Evolutionary conservation across 2,329 filamentous ascomycete species (phyloP).

Genomic region (Chaetomiaceae sp.): DNA sequence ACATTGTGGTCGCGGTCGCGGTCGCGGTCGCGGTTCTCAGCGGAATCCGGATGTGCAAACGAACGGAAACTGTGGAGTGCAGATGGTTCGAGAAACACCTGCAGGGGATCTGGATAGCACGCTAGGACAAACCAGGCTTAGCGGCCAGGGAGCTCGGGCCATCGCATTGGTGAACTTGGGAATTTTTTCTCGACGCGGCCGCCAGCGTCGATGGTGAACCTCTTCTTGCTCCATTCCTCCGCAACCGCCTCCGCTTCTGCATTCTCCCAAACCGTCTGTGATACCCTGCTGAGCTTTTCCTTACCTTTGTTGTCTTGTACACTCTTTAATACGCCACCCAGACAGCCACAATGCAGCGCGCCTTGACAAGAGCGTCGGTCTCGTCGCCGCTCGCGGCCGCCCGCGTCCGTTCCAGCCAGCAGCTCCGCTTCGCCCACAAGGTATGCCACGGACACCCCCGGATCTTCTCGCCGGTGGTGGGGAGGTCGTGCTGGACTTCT

Average conservation of each 20-base stretch:
- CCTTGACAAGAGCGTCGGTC: constrained; percentile 77
- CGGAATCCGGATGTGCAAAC: too few species aligned
- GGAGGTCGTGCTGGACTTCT: too few species aligned
- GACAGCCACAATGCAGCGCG: constrained; percentile 73
- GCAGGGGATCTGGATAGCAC: constrained; percentile 1
- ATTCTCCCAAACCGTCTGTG: constrained; percentile 12
- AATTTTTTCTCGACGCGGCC: constrained; percentile 21
- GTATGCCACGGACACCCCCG: constrained; percentile 42
- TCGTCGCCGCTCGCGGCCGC: constrained; percentile 59
- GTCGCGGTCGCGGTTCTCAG: too few species aligned
- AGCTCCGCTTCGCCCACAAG: constrained; percentile 97
- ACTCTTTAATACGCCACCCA: constrained; percentile 25
- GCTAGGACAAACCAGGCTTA: constrained; percentile 19
- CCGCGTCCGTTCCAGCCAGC: constrained; percentile 67
- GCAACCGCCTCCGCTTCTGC: constrained; percentile 5
- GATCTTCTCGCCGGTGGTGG: too few species aligned
- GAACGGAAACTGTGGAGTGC: constrained; percentile 15
- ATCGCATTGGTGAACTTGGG: constrained; percentile 18
- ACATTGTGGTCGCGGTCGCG: too few species aligned
- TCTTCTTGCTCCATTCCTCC: constrained; percentile 15
- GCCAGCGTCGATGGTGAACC: constrained; percentile 14
- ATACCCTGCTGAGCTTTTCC: constrained; percentile 24
- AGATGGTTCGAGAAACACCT: constrained; percentile 26
- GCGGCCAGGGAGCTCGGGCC: constrained; percentile 24
- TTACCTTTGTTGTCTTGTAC: constrained; percentile 22